These are phyloP conservation scores for Zymoseptoria crescenta DNA, from an alignment of 2,329 filamentous ascomycete species.

Conservation along the genomic window DNA sequence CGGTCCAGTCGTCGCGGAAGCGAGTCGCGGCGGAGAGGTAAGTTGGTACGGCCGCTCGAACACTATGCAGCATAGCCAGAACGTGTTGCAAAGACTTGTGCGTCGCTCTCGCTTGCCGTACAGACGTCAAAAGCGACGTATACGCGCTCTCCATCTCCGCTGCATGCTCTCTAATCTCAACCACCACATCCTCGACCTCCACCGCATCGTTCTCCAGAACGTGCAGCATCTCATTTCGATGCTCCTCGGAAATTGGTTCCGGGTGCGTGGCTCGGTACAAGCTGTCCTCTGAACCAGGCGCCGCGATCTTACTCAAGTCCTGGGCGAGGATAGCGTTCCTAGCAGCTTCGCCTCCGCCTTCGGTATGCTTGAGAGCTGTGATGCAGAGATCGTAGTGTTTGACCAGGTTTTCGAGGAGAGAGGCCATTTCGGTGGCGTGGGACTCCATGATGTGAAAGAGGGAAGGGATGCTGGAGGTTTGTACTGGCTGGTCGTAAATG, in stretches of 20 bases:
- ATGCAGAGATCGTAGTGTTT: constrained; percentile 90
- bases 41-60: constrained; percentile 57
- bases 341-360: constrained; percentile 48
- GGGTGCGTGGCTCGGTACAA: constrained; percentile 47
- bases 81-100: constrained; percentile 55
- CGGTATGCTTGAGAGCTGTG: constrained; percentile 81
- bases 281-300: constrained; percentile 46
- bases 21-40: constrained; percentile 58
- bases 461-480: constrained; percentile 35
- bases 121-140: constrained; percentile 54
- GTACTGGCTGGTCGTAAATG: constrained; percentile 23
- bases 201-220: constrained; percentile 65
- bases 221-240: constrained; percentile 73
- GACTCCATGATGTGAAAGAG: constrained; percentile 53
- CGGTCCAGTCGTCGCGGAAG: constrained; percentile 61
- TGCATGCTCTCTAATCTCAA: constrained; percentile 65
- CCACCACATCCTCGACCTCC: constrained; percentile 55
- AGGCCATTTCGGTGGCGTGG: constrained; percentile 75
- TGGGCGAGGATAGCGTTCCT: constrained; percentile 31
- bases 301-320: constrained; percentile 20
- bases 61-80: constrained; percentile 58
- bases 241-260: constrained; percentile 63
- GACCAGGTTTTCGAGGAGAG: constrained; percentile 70
- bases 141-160: constrained; percentile 69
- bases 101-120: constrained; percentile 48